Evolutionary conservation across 148 eudicot genomes (phyloP), one percentile per base, ranked within the genome.

Genomic region (Gaultheria prostrata): DNA sequence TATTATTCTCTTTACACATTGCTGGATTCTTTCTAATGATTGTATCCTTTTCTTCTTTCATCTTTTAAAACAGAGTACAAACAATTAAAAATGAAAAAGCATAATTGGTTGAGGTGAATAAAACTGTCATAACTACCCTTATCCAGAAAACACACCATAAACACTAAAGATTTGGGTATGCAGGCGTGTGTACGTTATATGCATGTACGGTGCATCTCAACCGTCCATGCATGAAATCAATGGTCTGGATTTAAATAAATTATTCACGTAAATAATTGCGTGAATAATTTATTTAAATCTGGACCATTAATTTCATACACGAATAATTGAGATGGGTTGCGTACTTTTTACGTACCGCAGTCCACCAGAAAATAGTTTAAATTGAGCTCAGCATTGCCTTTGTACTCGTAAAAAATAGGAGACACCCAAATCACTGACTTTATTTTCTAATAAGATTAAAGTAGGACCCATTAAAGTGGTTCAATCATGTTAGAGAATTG

Each of bases 1-100:
- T 61, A 21, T 59, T 61, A 61, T 61, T 61, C 26, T 61, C 9
- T 61, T n/a, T n/a, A 24, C 26, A 26, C 15, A 77, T 14, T 2
- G 43, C 18, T 78, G 71, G 87, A 85, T 83, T 83, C 73, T 54
- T 56, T 59, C 6, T 39, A 79, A 56, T 79, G 49, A 39, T 56
- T 79, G 18, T 57, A 11, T 12, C 32, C 45, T 79, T 79, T 59
- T 57, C 18, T 35, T 28, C 21, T 21, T 35, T 79, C 45, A 54
- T 78, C 24, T 49, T 35, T 59, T 35, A 39, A 56, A 59, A 56
- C n/a, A 57, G 14, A 35, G n/a, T 12, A 59, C 82, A 39, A 20
- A 79, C 5, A 30, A 21, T 59, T 2, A 33, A 2, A 54, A 26
- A 2, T 9, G 0, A 15, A 30, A 78, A 78, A 24, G 65, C 24